These are phyloP conservation scores for Oidiodendron maius DNA, from an alignment of 495 filamentous ascomycete genomes.

Conservation along the genomic window DNA sequence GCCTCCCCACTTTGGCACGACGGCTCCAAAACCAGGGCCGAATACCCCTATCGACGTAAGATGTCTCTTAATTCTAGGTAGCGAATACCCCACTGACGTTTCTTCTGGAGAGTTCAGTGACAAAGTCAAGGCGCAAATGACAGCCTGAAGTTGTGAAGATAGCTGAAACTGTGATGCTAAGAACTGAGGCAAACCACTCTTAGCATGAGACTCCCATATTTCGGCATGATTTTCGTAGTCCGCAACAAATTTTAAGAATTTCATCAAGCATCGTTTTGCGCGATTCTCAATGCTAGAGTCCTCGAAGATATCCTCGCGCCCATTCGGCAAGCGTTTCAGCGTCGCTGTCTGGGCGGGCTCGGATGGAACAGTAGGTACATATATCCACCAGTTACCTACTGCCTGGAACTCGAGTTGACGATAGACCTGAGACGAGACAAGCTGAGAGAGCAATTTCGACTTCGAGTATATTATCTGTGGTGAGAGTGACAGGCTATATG, in stretches of 20 bases:
- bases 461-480: conserved; percentile 84
- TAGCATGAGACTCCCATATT: conserved; percentile 38
- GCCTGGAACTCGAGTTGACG: conserved; percentile 89
- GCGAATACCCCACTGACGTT: conserved; percentile 58
- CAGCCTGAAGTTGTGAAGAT: conserved; percentile 58
- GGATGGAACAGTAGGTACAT: conserved; percentile 19
- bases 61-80: conserved; percentile 70
- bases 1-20: conserved; percentile 90
- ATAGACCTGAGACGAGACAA: conserved; percentile 84
- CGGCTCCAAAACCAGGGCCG: conserved; percentile 77
- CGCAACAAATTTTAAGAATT: conserved; percentile 74
- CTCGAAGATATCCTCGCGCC: conserved; percentile 81
- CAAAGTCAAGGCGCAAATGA: conserved; percentile 74
- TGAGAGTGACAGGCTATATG: conserved; percentile 78
- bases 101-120: conserved; percentile 51
- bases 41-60: conserved; percentile 81
- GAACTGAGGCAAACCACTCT: conserved; percentile 55
- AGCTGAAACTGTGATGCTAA: conserved; percentile 68
- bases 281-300: conserved; percentile 65
- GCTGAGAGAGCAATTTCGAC: conserved; percentile 64
- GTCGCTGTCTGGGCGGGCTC: conserved; percentile 17
- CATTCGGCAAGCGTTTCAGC: conserved; percentile 67
- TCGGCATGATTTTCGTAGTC: conserved; percentile 53
- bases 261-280: conserved; percentile 79
- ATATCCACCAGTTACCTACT: conserved; percentile 90